Base-by-base conservation (phyloP, 225 moss, liverwort and hornwort genomes). In the Asterella californica region DNA sequence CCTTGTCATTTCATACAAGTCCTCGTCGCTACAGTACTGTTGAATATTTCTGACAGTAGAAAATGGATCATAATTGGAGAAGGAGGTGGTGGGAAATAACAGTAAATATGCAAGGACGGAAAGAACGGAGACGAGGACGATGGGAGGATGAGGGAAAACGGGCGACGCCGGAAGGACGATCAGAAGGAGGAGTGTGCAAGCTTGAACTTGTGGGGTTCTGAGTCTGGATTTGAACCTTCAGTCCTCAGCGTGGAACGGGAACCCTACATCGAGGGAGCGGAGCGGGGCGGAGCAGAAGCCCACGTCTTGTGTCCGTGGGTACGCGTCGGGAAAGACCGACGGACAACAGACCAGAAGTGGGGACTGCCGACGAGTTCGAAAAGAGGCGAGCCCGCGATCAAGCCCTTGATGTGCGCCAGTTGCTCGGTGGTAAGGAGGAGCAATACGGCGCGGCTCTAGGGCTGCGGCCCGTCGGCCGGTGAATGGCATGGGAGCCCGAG, bases 381-480 rank as follows among this genome's bases (percentile, higher is more conserved):
- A 32, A n/a, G 15, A 32, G 29, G 10, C 4, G 29, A 29, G 70
- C 70, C 70, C 70, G 70, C 1, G 70, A 70, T 70, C 4, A 7
- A 29, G 70, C 70, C 70, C 70, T 36, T 14, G 70, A 70, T 70
- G 70, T 22, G 36, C 14, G 37, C 70, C 70, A 45, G 70, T 70
- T 70, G 70, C 34, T n/a, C n/a, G 70, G 38, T 4, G 70, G n/a
- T n/a, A n/a, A n/a, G 37, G 70, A 24, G 70, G 10, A 15, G 33
- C 68, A 69, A 37, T 37, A 4, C 25, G 47, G n/a, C 10, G 15
- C 57, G 15, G 17, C 42, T 74, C 74, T 74, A 74, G 52, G 74
- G 74, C 74, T 52, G 74, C 9, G 74, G 52, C 74, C 74, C 50
- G 74, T 74, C 30, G 50, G 29, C 74, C 74, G 74, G 74, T 74